Base-by-base conservation (phyloP, 495 filamentous ascomycete species). In the Trichoderma orchidacearum region DNA sequence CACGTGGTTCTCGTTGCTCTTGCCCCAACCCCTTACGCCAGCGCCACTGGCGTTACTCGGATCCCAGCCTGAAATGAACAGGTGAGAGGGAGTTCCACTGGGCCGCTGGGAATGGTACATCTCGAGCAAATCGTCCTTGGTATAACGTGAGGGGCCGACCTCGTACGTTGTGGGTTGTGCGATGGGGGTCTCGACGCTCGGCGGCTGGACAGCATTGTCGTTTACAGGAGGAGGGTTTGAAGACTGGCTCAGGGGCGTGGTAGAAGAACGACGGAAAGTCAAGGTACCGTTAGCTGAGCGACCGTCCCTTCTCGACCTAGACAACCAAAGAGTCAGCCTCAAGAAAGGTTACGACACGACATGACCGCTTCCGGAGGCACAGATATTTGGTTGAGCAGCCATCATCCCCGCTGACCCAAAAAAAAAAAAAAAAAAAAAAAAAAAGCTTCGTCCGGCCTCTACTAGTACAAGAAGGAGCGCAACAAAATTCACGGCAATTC, bases 181-280 rank as follows among this genome's bases (percentile, higher is more conserved):
- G 30, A 64, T 58, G 60, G 45, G 32, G 32, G 36, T 38, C 34
- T 57, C 57, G 36, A 55, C 51, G 51, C 62, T 63, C 50, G 62
- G 51, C 17, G 55, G 25, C 27, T 64, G 61, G 53, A 57, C 54
- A 18, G 58, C 15, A 55, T 57, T 64, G 30, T 63, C 60, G 25
- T 56, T 32, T 21, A 58, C 48, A 34, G 58, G 56, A 55, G 23
- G 63, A 8, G 30, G 31, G 27, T 57, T 48, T 11, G 56, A 57
- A 6, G 28, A n/a, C 59, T 72, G 72, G 62, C 57, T 73, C 55
- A 72, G 73, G 50, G 76, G 75, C 6, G 74, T 78, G 45, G 76
- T 76, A 2, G 90, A 93, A 25, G 87, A 75, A 59, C 90, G 85
- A 56, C 90, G 88, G 69, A 95, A 90, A 58, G 90, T 94, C 57